phyloP scores from a whole-genome alignment of 805 yeast species.

The Schwanniomyces sp. region DNA sequence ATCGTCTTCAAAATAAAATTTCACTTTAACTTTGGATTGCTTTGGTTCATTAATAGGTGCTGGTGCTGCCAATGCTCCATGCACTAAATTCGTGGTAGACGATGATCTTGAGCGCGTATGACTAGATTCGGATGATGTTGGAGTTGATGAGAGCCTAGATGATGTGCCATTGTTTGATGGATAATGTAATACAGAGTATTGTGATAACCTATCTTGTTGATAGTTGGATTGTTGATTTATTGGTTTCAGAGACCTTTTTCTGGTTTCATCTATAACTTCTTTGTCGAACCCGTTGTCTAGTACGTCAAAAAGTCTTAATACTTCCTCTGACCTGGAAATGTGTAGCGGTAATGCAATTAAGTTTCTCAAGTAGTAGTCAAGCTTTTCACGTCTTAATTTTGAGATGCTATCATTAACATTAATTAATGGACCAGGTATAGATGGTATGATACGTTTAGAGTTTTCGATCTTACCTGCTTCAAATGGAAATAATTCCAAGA shows the following conservation, averaged over 20 bases:
- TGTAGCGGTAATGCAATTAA: conserved; percentile 74
- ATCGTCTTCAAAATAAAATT: conserved; percentile 78
- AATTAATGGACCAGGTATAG: conserved; percentile 93
- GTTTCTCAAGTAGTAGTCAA: conserved; percentile 51
- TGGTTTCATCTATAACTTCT: conserved; percentile 31
- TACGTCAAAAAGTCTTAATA: conserved; percentile 68
- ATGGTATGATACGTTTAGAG: conserved; percentile 79
- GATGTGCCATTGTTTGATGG: conserved; percentile 4
- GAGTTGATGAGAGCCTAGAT: conserved; percentile 24
- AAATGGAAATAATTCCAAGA: conserved; percentile 80
- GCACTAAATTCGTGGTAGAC: conserved; percentile 18
- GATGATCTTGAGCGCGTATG: conserved; percentile 18
- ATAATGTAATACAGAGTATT: conserved; percentile 41
- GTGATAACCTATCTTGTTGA: conserved; percentile 53
- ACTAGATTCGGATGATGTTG: conserved; percentile 12
- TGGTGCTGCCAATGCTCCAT: conserved; percentile 4
- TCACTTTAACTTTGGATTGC: conserved; percentile 53
- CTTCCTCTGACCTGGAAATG: conserved; percentile 68
- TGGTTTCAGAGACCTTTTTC: conserved; percentile 30
- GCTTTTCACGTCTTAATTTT: conserved; percentile 53
- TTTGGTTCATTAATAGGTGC: conserved; percentile 12
- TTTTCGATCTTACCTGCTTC: conserved; percentile 89
- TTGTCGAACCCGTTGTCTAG: conserved; percentile 61
- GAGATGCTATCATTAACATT: conserved; percentile 77
- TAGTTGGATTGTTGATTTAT: conserved; percentile 41